Conservation (phyloP, 768 basidiomycete genomes). For the Podaxis sp. region DNA sequence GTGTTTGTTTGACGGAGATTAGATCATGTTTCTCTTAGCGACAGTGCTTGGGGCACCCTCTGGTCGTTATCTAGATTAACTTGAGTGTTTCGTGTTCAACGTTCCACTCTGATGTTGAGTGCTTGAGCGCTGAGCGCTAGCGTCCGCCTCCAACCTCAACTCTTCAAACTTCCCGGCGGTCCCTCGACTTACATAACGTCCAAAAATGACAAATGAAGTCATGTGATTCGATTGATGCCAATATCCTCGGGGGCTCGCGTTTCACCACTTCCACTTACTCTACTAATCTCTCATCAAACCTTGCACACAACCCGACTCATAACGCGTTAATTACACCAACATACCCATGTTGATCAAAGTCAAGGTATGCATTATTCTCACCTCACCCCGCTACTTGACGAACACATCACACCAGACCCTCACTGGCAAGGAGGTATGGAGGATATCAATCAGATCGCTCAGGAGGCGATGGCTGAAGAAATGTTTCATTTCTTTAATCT, state of each 20-base stretch:
- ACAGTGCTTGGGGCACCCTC: too few species aligned
- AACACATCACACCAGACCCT: slow-evolving; percentile 59
- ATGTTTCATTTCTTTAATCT: slow-evolving; percentile 4
- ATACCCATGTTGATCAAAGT: slow-evolving; percentile 81
- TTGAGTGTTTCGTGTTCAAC: too few species aligned
- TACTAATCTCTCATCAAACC: slow-evolving; percentile 2
- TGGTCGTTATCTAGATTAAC: too few species aligned
- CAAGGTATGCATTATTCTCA: slow-evolving; percentile 50
- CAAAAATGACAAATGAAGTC: not conserved
- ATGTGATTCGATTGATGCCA: slow-evolving; percentile 3
- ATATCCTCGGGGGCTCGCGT: not conserved
- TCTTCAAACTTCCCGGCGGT: not conserved
- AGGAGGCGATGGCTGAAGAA: slow-evolving; percentile 2
- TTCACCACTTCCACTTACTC: slow-evolving; percentile 9
- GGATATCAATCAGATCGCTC: slow-evolving; percentile 2
- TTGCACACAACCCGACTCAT: not conserved
- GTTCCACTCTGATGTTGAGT: too few species aligned
- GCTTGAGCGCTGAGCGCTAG: not conserved
- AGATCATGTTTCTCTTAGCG: too few species aligned
- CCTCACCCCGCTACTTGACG: slow-evolving; percentile 12
- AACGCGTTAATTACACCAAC: not conserved
- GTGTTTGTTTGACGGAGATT: too few species aligned
- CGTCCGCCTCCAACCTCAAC: not conserved
- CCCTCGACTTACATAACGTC: not conserved
- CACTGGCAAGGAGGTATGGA: slow-evolving; percentile 90